Evolutionary conservation across 2,329 filamentous ascomycete genomes (phyloP).

Genomic region (Xylariaceae sp.): DNA sequence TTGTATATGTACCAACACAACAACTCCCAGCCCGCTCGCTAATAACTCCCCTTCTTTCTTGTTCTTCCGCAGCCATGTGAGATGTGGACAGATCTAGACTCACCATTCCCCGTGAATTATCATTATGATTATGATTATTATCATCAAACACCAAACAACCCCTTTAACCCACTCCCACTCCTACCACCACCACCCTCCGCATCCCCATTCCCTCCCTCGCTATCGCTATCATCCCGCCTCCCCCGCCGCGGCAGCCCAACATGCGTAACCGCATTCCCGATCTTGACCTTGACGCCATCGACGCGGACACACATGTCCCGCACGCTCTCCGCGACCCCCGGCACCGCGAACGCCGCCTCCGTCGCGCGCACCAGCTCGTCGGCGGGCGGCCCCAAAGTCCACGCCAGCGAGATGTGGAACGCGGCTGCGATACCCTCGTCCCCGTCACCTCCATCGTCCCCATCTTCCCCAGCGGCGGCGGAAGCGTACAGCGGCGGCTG

Average conservation of each 20-base stretch:
- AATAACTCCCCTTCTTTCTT: too few species aligned
- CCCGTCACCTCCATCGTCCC: too few species aligned
- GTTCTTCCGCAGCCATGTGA: too few species aligned
- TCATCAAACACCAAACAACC: slow-evolving; percentile 19
- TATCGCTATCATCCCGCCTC: slow-evolving; percentile 1
- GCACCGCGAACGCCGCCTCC: slow-evolving; percentile 31
- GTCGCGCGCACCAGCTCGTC: slow-evolving; percentile 46
- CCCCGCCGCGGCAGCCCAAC: slow-evolving; percentile 41
- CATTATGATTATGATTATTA: too few species aligned
- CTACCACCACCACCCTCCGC: not conserved
- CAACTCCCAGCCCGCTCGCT: too few species aligned
- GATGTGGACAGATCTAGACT: too few species aligned
- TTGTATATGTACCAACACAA: too few species aligned
- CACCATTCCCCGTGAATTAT: too few species aligned
- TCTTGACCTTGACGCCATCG: slow-evolving; percentile 70
- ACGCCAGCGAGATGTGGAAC: slow-evolving; percentile 91
- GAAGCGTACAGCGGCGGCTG: slow-evolving; percentile 72
- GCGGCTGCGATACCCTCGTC: slow-evolving; percentile 44
- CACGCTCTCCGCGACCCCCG: slow-evolving; percentile 34
- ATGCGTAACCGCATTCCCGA: slow-evolving; percentile 69
- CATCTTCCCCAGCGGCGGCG: not conserved
- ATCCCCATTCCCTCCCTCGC: not conserved
- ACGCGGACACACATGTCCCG: slow-evolving; percentile 55
- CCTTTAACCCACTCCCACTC: too few species aligned
- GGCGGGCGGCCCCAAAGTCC: slow-evolving; percentile 66